Evolutionary conservation across 257 asterid genomes (phyloP).

Genomic region (Ilex asprella): DNA sequence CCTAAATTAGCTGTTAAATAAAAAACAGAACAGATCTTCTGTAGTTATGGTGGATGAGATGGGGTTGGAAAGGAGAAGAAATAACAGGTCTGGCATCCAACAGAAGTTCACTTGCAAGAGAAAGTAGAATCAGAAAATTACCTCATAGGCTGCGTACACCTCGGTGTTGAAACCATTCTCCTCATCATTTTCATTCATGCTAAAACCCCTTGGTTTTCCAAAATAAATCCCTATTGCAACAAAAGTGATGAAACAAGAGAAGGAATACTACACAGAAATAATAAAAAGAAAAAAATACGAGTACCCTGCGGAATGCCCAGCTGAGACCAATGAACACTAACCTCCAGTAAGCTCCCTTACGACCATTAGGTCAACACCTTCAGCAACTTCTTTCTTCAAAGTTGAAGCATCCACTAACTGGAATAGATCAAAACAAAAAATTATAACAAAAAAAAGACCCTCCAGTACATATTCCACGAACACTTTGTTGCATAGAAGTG

Average conservation of each 20-base stretch:
- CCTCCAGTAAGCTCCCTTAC: slow-evolving; percentile 99
- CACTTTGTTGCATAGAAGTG: too few relatives aligned
- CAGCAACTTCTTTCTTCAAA: slow-evolving; percentile 87
- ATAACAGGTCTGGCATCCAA: neutral
- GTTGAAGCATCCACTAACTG: slow-evolving; percentile 97
- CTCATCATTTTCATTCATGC: slow-evolving; percentile 69
- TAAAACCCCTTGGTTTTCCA: slow-evolving; percentile 91
- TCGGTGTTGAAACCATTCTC: slow-evolving; percentile 93
- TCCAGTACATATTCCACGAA: too few relatives aligned
- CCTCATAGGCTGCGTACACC: slow-evolving; percentile 83
- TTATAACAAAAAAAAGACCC: neutral
- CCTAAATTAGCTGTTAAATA: too few relatives aligned
- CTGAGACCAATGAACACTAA: slow-evolving; percentile 23
- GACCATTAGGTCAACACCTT: slow-evolving; percentile 96
- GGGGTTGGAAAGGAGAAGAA: neutral
- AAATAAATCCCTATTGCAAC: slow-evolving; percentile 72
- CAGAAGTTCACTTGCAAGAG: slow-evolving; percentile 2
- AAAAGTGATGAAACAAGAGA: neutral
- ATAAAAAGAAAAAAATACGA: slow-evolving; percentile 3
- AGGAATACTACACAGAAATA: neutral
- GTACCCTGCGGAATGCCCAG: neutral
- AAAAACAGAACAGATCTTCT: too few relatives aligned
- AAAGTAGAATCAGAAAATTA: slow-evolving; percentile 20
- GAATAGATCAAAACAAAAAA: slow-evolving; percentile 14
- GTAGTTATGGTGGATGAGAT: too few relatives aligned